Conservation (phyloP, 495 filamentous ascomycete species). For the Penicillium coffeae region DNA sequence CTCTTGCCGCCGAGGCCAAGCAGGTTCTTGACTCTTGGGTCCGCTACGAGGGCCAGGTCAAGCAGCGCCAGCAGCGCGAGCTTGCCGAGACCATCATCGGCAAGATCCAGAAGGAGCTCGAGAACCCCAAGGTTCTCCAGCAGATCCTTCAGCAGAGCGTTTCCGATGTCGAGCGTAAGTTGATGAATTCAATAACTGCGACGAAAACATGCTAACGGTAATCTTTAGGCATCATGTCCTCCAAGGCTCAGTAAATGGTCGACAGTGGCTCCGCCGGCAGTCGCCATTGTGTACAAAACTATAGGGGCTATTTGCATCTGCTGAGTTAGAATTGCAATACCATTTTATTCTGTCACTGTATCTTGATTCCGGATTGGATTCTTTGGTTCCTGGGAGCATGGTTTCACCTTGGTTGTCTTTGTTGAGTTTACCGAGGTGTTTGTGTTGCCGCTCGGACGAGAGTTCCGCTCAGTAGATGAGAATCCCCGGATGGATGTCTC, state of each 20-base stretch:
- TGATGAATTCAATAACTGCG: too few species aligned
- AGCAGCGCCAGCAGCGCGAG: slow-evolving; percentile 96
- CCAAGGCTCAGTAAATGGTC: slow-evolving; percentile 51
- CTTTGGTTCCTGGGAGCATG: not conserved
- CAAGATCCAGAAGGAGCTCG: slow-evolving; percentile 97
- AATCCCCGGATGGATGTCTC: not conserved
- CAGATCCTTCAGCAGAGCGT: slow-evolving; percentile 95
- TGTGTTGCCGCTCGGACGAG: not conserved
- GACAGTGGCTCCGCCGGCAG: slow-evolving; percentile 30
- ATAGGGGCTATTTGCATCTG: slow-evolving; percentile 41
- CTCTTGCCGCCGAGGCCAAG: slow-evolving; percentile 88
- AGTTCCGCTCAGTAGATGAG: not conserved
- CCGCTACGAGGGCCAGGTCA: slow-evolving; percentile 96
- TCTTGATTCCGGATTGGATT: not conserved
- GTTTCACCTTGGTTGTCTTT: not conserved
- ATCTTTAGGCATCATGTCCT: slow-evolving; percentile 52
- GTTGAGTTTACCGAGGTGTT: not conserved
- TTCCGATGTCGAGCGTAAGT: slow-evolving; percentile 93
- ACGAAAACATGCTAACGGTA: too few species aligned
- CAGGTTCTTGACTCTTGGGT: slow-evolving; percentile 95
- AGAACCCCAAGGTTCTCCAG: slow-evolving; percentile 91
- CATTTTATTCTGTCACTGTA: slow-evolving; percentile 19
- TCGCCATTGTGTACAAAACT: slow-evolving; percentile 48
- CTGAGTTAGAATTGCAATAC: slow-evolving; percentile 44
- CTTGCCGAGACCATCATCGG: slow-evolving; percentile 85